Evolutionary conservation across 2,329 filamentous ascomycete genomes (phyloP).

Genomic region (Cylindrodendrum hubeiense): DNA sequence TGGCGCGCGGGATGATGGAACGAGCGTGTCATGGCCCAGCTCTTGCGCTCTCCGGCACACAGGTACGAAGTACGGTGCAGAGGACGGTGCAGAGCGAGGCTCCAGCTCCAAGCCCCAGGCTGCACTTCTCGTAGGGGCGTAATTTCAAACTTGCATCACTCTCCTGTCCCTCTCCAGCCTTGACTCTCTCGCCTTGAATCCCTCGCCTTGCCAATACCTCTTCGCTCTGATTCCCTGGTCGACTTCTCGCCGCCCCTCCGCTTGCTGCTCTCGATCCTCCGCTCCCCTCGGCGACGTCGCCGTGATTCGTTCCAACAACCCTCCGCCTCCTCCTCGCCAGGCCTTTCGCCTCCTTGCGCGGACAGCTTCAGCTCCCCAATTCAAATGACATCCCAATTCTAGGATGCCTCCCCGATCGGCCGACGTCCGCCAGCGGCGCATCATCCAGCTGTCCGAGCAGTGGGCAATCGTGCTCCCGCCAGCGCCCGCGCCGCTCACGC

Average conservation of each 20-base stretch:
- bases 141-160: not conserved
- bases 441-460: constrained; percentile 63
- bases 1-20: not conserved
- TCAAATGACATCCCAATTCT: constrained; percentile 31
- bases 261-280: not conserved
- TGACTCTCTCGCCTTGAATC: too few species aligned
- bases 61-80: not conserved
- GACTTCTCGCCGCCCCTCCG: not conserved
- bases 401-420: constrained; percentile 48
- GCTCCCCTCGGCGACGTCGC: not conserved
- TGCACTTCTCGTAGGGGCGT: not conserved
- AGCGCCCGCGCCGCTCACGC: constrained; percentile 54
- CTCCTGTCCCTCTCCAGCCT: not conserved
- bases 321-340: not conserved
- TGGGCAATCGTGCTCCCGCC: constrained; percentile 61
- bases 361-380: not conserved
- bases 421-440: constrained; percentile 59
- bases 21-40: not conserved
- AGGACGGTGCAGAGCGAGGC: too few species aligned
- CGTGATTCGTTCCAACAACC: not conserved
- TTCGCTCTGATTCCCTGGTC: not conserved
- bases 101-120: not conserved
- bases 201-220: not conserved
- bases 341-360: not conserved
- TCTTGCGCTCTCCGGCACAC: not conserved